Percentiles rank a stretch among this genome's conserved stretches.
These are phyloP conservation scores for Kockiozyma suomiensis DNA, from an alignment of 805 yeast genomes.

Conservation along the genomic window DNA sequence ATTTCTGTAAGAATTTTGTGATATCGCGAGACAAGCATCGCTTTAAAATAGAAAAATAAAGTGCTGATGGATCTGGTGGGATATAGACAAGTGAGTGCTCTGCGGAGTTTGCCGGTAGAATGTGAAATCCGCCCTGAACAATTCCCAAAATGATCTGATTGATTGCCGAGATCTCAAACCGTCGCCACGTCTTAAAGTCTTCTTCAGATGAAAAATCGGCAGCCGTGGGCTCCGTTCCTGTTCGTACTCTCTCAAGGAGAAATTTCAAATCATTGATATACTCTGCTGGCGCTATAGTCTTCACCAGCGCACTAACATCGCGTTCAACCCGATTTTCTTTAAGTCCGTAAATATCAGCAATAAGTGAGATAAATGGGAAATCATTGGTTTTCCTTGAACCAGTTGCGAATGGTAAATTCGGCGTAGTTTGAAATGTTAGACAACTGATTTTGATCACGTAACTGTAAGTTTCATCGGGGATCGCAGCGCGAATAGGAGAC, in stretches of 20 bases:
- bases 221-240: not conserved
- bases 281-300: not conserved
- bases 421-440: conserved; percentile 10
- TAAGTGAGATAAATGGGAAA: conserved; percentile 6
- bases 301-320: conserved; percentile 2
- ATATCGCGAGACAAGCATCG: conserved; percentile 5
- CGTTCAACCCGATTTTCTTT: conserved; percentile 8
- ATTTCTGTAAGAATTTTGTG: not conserved
- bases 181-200: conserved; percentile 4
- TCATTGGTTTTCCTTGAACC: not conserved
- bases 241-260: conserved; percentile 3
- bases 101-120: conserved; percentile 1
- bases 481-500: not conserved
- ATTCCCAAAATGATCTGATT: conserved; percentile 12
- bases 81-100: conserved; percentile 5
- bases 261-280: conserved; percentile 12
- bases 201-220: conserved; percentile 4
- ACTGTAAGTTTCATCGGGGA: conserved; percentile 3
- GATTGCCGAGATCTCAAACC: conserved; percentile 8
- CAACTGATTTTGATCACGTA: conserved; percentile 12
- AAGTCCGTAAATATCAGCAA: not conserved
- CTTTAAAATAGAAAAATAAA: not conserved
- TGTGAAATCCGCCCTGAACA: conserved; percentile 4
- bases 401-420: conserved; percentile 1
- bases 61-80: conserved; percentile 1